phyloP scores from a whole-genome alignment of 208 protist species.

The Phytomonas francai region DNA sequence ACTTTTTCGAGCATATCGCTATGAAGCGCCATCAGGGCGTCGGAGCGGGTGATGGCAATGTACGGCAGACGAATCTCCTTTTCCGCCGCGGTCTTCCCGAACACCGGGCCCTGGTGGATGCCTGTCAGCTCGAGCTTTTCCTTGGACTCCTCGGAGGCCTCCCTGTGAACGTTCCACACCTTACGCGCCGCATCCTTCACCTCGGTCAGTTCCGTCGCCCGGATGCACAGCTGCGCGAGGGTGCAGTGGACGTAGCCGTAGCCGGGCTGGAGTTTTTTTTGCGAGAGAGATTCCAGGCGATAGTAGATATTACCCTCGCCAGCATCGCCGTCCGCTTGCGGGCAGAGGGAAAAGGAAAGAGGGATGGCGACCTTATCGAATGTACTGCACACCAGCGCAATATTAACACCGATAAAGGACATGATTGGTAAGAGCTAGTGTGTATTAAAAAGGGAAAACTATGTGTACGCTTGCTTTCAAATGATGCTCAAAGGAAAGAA shows the following conservation, averaged over 20 bases:
- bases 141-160: slow-evolving; percentile 19
- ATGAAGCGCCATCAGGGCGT: slow-evolving; percentile 40
- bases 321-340: slow-evolving; percentile 17
- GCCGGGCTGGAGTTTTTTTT: slow-evolving; percentile 41
- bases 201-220: slow-evolving; percentile 32
- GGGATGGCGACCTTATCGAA: slow-evolving; percentile 64
- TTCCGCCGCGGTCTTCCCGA: slow-evolving; percentile 25
- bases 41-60: slow-evolving; percentile 36
- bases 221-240: slow-evolving; percentile 53
- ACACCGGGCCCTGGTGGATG: slow-evolving; percentile 37
- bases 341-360: slow-evolving; percentile 56
- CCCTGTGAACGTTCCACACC: slow-evolving; percentile 31
- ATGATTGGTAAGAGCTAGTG: slow-evolving; percentile 11
- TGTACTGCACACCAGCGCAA: slow-evolving; percentile 53
- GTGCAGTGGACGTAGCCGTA: slow-evolving; percentile 72
- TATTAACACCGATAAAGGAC: slow-evolving; percentile 58
- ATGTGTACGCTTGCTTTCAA: slow-evolving; percentile 3
- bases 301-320: slow-evolving; percentile 40
- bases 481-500: not conserved
- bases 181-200: slow-evolving; percentile 33
- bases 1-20: slow-evolving; percentile 35
- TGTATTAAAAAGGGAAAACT: slow-evolving; percentile 5
- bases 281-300: slow-evolving; percentile 32
- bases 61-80: slow-evolving; percentile 40
- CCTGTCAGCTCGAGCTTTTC: slow-evolving; percentile 27